phyloP scores from a whole-genome alignment of 2,329 filamentous ascomycete species.

The Penicillium sp. region DNA sequence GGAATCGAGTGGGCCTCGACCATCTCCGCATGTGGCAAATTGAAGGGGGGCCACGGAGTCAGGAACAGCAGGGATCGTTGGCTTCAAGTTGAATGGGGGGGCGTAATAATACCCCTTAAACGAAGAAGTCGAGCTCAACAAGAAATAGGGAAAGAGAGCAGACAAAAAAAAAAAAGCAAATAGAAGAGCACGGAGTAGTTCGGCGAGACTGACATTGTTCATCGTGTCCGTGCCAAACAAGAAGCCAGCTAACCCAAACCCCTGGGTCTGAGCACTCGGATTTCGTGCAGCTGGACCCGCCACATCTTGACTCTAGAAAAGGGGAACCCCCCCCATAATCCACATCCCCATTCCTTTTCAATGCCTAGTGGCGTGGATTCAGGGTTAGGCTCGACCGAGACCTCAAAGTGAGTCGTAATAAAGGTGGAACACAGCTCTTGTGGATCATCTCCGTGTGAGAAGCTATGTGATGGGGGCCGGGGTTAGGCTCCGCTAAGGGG shows the following conservation, averaged over 20 bases:
- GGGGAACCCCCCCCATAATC: slow-evolving; percentile 13
- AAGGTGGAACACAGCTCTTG: slow-evolving; percentile 11
- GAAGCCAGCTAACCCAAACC: slow-evolving; percentile 4
- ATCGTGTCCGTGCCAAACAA: slow-evolving; percentile 6
- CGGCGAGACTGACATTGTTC: slow-evolving; percentile 3
- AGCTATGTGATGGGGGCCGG: slow-evolving; percentile 12
- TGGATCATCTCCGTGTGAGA: slow-evolving; percentile 19
- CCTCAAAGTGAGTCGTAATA: slow-evolving; percentile 3
- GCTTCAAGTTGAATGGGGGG: not conserved
- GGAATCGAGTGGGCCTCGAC: slow-evolving; percentile 11
- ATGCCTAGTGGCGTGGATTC: not conserved
- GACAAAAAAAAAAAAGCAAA: not conserved
- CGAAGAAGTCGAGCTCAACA: not conserved
- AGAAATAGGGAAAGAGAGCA: not conserved
- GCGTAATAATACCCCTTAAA: not conserved
- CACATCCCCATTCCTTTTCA: not conserved
- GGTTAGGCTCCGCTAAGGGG: slow-evolving; percentile 15
- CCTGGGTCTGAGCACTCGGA: slow-evolving; percentile 14
- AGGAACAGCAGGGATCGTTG: not conserved
- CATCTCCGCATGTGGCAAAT: slow-evolving; percentile 20
- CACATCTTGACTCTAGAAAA: slow-evolving; percentile 20
- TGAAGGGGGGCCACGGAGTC: not conserved
- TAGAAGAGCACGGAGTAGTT: not conserved
- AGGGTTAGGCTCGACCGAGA: not conserved
- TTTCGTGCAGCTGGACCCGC: slow-evolving; percentile 26